Percentiles rank a stretch among this genome's conserved stretches.
These are phyloP conservation scores for Aphanoascus verrucosus DNA, from an alignment of 2,329 filamentous ascomycete genomes.

Conservation along the genomic window DNA sequence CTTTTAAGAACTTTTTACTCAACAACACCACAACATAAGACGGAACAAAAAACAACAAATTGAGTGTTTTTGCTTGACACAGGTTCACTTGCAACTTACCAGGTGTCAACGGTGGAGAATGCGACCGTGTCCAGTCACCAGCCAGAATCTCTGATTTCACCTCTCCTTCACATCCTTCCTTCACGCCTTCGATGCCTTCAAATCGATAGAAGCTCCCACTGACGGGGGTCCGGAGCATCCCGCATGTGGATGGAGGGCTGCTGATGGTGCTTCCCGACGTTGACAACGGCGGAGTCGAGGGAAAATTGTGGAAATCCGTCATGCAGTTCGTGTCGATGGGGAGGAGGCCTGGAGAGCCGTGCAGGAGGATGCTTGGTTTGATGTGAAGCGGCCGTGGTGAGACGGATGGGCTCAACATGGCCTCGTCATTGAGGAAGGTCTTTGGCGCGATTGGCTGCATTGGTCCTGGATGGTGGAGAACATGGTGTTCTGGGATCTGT, in stretches of 20 bases:
- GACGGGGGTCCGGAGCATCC: conserved; percentile 70
- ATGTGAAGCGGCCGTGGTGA: conserved; percentile 64
- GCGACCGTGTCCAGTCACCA: conserved; percentile 64
- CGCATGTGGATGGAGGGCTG: conserved; percentile 67
- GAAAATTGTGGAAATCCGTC: conserved; percentile 59
- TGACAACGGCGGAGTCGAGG: conserved; percentile 78
- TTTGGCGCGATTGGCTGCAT: conserved; percentile 14
- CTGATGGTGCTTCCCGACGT: conserved; percentile 73
- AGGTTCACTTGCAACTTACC: conserved; percentile 48
- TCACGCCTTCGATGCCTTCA: conserved; percentile 55
- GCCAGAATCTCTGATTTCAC: conserved; percentile 62
- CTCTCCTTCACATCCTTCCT: conserved; percentile 61
- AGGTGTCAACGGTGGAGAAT: conserved; percentile 81
- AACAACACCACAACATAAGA: neutral
- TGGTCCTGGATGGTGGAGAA: conserved; percentile 10
- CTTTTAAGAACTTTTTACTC: neutral
- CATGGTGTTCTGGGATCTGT: conserved; percentile 6
- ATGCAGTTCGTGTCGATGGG: conserved; percentile 66
- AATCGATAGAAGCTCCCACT: conserved; percentile 65
- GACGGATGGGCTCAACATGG: conserved; percentile 61
- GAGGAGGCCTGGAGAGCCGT: conserved; percentile 43
- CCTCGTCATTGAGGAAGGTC: conserved; percentile 44
- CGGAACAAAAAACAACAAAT: neutral
- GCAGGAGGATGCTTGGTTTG: conserved; percentile 61
- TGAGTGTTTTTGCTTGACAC: neutral